Percentiles rank a stretch among this genome's conserved stretches.
phyloP scores from a whole-genome alignment of 257 asterid genomes.

The Plantago elongata region DNA sequence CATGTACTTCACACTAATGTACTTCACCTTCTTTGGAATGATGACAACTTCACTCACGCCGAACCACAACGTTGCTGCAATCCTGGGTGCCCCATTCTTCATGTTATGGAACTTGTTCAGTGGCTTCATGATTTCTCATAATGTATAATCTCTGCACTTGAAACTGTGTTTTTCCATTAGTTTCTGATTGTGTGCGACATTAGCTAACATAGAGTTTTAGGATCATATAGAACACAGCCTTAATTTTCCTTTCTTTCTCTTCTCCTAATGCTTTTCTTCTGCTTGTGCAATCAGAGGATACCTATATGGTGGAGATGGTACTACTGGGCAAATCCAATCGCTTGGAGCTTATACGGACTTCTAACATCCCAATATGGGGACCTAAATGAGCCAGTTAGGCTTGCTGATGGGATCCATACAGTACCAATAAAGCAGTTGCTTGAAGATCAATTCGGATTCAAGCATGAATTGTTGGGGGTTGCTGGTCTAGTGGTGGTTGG shows the following conservation, averaged over 20 bases:
- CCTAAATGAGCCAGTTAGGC: constrained; percentile 35
- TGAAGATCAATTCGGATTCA: constrained; percentile 55
- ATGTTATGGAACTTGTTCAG: constrained; percentile 86
- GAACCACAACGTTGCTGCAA: constrained; percentile 65
- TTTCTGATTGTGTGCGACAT: no score
- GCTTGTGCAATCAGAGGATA: constrained; percentile 48
- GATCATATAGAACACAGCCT: background rate
- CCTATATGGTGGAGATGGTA: constrained; percentile 99
- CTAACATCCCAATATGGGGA: constrained; percentile 82
- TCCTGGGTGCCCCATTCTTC: constrained; percentile 72
- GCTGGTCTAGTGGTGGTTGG: constrained; percentile 57
- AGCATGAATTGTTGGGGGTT: constrained; percentile 58
- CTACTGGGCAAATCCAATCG: constrained; percentile 84
- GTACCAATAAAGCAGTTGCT: constrained; percentile 53
- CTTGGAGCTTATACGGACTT: constrained; percentile 84
- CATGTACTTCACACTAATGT: constrained; percentile 68
- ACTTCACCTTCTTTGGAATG: constrained; percentile 92
- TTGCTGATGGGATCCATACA: constrained; percentile 46
- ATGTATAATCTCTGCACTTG: constrained; percentile 28
- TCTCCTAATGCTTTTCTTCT: background rate
- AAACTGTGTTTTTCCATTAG: background rate
- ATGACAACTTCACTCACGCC: constrained; percentile 77
- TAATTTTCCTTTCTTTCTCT: background rate
- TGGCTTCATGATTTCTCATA: constrained; percentile 68
- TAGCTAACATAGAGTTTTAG: no score